Conservation (phyloP, 306 rosid genomes). For the Hylodesmum podocarpum region DNA sequence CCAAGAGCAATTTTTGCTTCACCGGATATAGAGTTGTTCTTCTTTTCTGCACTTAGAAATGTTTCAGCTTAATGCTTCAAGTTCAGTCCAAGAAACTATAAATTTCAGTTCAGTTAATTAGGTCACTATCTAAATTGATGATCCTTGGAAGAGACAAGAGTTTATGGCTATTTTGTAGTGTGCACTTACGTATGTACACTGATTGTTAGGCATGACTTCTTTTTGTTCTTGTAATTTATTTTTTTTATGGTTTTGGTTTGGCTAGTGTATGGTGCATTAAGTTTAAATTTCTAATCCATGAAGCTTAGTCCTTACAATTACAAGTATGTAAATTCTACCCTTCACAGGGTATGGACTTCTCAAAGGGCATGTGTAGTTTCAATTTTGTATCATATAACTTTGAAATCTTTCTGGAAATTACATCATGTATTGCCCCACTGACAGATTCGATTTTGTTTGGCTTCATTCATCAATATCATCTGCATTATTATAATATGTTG, state of each 20-base stretch:
- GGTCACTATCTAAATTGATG: constrained; percentile 17
- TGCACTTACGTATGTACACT: neutral
- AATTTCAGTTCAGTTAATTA: constrained; percentile 11
- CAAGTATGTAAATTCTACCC: neutral
- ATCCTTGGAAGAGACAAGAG: constrained; percentile 23
- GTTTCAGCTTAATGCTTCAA: constrained; percentile 13
- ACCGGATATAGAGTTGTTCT: constrained; percentile 55
- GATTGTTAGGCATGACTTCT: neutral
- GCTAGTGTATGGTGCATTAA: neutral
- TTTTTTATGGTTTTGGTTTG: neutral
- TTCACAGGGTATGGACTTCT: neutral
- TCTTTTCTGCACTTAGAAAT: constrained; percentile 46
- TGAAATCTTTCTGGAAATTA: neutral
- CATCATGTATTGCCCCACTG: neutral
- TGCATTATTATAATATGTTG: neutral
- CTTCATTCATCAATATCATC: neutral
- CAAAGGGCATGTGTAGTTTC: neutral
- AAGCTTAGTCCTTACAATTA: constrained; percentile 2
- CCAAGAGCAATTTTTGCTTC: constrained; percentile 41
- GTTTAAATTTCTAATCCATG: neutral
- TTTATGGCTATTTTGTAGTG: constrained; percentile 17
- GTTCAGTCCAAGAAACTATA: constrained; percentile 2
- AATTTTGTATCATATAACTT: neutral
- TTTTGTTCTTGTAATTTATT: neutral
- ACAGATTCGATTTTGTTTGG: neutral